Evolutionary conservation across 73 alveolate species (phyloP).

Genomic region (Urostyla sp.): DNA sequence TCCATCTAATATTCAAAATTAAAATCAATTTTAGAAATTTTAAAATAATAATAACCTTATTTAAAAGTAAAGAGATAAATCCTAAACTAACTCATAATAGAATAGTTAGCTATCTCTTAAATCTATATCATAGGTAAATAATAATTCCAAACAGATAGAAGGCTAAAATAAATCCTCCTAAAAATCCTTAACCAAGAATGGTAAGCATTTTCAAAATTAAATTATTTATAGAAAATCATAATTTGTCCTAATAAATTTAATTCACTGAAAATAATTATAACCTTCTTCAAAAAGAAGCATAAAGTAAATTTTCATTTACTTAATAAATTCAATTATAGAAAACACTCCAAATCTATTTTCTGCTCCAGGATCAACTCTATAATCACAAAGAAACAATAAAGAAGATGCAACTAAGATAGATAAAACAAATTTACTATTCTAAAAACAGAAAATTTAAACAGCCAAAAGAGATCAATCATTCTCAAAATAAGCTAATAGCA

Average conservation of each 20-base stretch:
- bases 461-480: not conserved
- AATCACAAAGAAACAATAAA: no score
- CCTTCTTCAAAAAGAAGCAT: no score
- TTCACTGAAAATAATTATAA: not conserved
- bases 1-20: not conserved
- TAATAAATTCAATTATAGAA: no score
- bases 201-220: not conserved
- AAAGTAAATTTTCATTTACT: no score
- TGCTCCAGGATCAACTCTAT: no score
- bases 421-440: not conserved
- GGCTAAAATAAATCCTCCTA: not conserved
- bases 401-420: not conserved
- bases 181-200: no score
- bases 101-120: not conserved
- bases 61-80: constrained; percentile 18
- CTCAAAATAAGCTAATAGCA: not conserved
- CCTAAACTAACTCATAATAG: not conserved
- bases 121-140: not conserved
- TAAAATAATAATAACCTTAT: not conserved
- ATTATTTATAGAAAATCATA: not conserved
- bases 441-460: no score
- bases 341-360: no score
- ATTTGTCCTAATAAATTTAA: not conserved
- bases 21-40: not conserved
- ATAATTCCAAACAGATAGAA: not conserved